Percentiles rank a stretch among this genome's conserved stretches.
phyloP scores from a whole-genome alignment of 768 basidiomycete genomes.

The Naganishia onofrii region DNA sequence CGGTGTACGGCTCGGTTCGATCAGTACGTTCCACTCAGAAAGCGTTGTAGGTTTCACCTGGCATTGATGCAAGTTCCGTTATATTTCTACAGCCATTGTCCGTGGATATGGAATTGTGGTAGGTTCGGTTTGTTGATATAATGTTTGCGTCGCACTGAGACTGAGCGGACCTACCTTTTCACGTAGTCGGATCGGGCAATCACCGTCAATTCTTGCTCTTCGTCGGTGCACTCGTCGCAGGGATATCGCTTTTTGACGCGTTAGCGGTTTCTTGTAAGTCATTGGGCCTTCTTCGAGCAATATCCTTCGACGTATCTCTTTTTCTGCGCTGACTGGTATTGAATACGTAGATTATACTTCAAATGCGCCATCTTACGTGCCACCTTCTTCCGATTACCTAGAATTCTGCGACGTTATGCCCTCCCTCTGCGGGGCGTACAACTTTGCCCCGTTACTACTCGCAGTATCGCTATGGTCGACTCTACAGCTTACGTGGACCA shows the following conservation, averaged over 20 bases:
- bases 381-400: conserved; percentile 54
- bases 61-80: neutral
- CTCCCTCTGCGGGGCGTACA: conserved; percentile 66
- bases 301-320: too few relatives aligned
- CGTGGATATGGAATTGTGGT: conserved; percentile 99
- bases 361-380: conserved; percentile 42
- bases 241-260: conserved; percentile 76
- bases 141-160: neutral
- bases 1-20: conserved; percentile 86
- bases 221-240: conserved; percentile 76
- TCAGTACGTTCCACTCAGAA: conserved; percentile 63
- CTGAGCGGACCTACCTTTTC: neutral
- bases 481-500: conserved; percentile 92
- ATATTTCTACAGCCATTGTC: conserved; percentile 70
- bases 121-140: conserved; percentile 40
- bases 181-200: conserved; percentile 84
- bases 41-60: too few relatives aligned
- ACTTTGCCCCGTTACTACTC: conserved; percentile 78
- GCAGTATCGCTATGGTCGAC: conserved; percentile 79
- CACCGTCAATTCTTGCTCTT: conserved; percentile 97
- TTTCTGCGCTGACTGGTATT: conserved; percentile 33
- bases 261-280: conserved; percentile 76
- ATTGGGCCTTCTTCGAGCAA: neutral
- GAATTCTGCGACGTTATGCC: conserved; percentile 66
- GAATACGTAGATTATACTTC: conserved; percentile 56